Conservation (phyloP, 106 monocot species). For the Triglochin maritima region DNA sequence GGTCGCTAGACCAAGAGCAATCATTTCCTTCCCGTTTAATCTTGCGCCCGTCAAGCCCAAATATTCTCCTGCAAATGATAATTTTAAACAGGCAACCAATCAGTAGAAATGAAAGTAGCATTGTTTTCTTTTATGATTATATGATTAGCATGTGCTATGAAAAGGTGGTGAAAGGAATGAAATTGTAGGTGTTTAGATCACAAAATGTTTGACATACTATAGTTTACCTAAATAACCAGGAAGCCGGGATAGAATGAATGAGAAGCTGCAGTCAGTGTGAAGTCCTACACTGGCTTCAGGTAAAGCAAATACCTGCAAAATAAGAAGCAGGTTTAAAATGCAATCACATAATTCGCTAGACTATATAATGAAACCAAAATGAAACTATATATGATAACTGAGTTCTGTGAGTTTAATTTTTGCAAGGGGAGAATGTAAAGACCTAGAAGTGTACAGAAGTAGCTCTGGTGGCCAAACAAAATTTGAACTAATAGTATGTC, state of each 20-base stretch:
- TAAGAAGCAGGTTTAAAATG: not conserved
- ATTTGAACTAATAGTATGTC: too few species aligned
- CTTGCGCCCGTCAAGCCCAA: slow-evolving; percentile 79
- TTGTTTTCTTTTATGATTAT: too few species aligned
- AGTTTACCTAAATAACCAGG: slow-evolving; percentile 70
- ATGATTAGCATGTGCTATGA: too few species aligned
- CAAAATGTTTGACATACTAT: not conserved
- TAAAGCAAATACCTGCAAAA: slow-evolving; percentile 55
- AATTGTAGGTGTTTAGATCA: too few species aligned
- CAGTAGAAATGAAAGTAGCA: not conserved
- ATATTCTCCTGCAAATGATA: slow-evolving; percentile 51
- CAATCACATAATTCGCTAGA: too few species aligned
- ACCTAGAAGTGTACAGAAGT: too few species aligned
- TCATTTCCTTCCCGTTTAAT: slow-evolving; percentile 79
- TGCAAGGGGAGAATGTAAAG: too few species aligned
- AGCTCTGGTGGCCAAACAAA: too few species aligned
- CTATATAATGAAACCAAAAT: too few species aligned
- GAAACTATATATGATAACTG: too few species aligned
- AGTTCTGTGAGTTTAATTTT: too few species aligned
- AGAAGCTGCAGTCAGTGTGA: slow-evolving; percentile 95
- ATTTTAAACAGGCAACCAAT: not conserved
- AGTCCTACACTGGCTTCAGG: slow-evolving; percentile 88
- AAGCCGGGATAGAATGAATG: slow-evolving; percentile 81
- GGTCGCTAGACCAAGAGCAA: slow-evolving; percentile 69
- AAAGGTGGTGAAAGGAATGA: too few species aligned